Evolutionary conservation across 257 asterid species (phyloP), one percentile per base, ranked within the genome.

Genomic region (Scutellaria baicalensis): DNA sequence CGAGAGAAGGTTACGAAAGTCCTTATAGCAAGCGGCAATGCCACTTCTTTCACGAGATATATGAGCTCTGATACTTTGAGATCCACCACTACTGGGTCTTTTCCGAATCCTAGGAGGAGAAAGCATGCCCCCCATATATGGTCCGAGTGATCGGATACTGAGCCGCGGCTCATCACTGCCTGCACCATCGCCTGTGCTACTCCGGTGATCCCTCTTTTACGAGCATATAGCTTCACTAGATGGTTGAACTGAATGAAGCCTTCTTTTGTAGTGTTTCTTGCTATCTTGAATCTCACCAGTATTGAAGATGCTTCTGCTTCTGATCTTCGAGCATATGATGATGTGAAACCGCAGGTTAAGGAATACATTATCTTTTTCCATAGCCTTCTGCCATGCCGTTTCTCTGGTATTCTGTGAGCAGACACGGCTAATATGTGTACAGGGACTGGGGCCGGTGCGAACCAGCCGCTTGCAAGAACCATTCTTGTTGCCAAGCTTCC

Each of bases 401-500:
- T 91, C 74, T 91, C 94, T 0, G 96, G 97, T 68, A 90, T 81
- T 66, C 83, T 85, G 16, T 84, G 77, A 6, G 96, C 98, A 3
- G 98, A 93, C 11, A 76, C 69, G 8, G 92, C 90, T 57, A 93
- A 73, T 14, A 89, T 72, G 49, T 89, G 62, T 27, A 87, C 63
- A 0, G 90, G 96, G 54, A 85, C 74, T 0, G 93, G 90, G 7
- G 84, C 74, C 2, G 97, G 97, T 33, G 92, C 98, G 38, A 90
- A 93, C 97, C 97, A 93, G 18, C 96, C 95, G 12, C 91, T 82
- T 6, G 95, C 91, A 0, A 93, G 86, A 64, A 84, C 94, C 97
- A 93, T 93, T 66, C 91, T 72, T 14, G 97, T 91, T 0, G 98
- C 97, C 79, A 93, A 74, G 74, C 92, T 86, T 48, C 90, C 85